Conservation (phyloP, 768 basidiomycete species). For the Hericium erinaceus region DNA sequence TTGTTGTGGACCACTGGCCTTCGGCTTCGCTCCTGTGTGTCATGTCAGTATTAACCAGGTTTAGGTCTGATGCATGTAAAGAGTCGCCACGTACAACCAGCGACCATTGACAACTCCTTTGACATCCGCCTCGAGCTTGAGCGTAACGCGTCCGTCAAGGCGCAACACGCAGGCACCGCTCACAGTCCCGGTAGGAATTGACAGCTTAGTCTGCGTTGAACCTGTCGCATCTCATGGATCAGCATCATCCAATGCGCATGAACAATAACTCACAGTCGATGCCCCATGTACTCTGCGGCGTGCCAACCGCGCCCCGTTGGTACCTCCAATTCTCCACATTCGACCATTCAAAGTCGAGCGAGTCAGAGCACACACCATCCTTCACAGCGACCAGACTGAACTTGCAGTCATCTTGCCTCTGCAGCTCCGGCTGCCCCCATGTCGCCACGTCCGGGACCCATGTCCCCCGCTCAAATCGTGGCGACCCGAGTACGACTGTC, state of each 20-base stretch:
- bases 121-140: neutral
- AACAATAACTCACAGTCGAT: neutral
- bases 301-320: neutral
- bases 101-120: neutral
- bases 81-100: neutral
- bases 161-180: neutral
- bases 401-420: neutral
- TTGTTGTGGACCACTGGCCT: neutral
- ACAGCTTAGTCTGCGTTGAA: neutral
- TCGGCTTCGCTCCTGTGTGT: neutral
- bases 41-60: neutral
- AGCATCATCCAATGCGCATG: neutral
- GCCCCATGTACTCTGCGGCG: neutral
- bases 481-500: conserved; percentile 19
- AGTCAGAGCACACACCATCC: neutral
- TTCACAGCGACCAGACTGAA: neutral
- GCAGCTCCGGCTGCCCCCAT: conserved; percentile 17
- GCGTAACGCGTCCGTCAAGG: neutral
- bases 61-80: too few relatives aligned
- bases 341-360: neutral
- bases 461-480: conserved; percentile 13
- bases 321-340: neutral
- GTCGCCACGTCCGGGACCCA: conserved; percentile 15
- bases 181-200: neutral
- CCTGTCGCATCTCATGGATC: neutral